phyloP scores from a whole-genome alignment of 139 green algal species.

The Limnomonas spitsbergensis region DNA sequence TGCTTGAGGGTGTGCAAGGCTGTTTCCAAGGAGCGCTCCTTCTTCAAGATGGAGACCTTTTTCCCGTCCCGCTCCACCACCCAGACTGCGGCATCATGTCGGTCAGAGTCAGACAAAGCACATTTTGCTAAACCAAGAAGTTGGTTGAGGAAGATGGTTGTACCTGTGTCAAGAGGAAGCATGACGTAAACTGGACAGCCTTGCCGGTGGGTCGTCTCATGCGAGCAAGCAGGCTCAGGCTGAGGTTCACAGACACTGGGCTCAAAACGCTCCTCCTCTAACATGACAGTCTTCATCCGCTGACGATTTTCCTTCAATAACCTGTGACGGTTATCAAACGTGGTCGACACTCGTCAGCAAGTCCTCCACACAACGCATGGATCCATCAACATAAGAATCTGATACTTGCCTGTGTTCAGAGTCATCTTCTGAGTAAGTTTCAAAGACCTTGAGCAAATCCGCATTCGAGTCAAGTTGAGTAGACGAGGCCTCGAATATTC shows the following conservation, averaged over 20 bases:
- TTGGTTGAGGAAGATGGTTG: conserved; percentile 17
- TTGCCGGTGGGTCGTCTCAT: neutral
- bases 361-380: too few species aligned
- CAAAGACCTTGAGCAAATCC: neutral
- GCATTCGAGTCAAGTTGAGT: neutral
- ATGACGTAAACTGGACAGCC: conserved; percentile 95
- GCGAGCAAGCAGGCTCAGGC: conserved; percentile 3
- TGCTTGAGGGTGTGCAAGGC: conserved; percentile 78
- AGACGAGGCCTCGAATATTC: too few species aligned
- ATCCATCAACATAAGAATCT: too few species aligned
- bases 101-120: too few species aligned
- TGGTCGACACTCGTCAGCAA: too few species aligned
- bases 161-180: conserved; percentile 96
- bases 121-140: neutral
- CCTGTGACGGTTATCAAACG: too few species aligned
- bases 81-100: conserved; percentile 35
- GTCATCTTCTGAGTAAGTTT: conserved; percentile 5
- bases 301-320: conserved; percentile 38
- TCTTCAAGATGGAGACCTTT: conserved; percentile 70
- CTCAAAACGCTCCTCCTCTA: conserved; percentile 27
- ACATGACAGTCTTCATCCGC: conserved; percentile 29
- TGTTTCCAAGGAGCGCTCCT: conserved; percentile 75
- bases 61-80: conserved; percentile 81
- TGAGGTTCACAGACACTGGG: conserved; percentile 16
- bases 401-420: neutral